These are phyloP conservation scores for Botrytis aclada DNA, from an alignment of 2,329 filamentous ascomycete genomes.

Conservation along the genomic window DNA sequence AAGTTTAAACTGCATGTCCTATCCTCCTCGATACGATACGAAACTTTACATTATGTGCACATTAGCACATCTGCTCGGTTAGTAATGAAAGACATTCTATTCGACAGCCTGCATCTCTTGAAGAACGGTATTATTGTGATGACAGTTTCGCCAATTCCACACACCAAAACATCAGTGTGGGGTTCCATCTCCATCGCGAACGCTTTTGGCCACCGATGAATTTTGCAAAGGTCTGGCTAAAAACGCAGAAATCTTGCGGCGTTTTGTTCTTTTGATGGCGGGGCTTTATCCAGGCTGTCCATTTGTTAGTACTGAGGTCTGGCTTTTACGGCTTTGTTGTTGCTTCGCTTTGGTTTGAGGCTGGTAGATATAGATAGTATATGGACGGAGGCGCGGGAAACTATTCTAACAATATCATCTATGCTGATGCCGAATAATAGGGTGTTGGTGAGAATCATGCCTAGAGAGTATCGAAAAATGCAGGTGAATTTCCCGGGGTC, in stretches of 20 bases:
- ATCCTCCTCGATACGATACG: conserved; percentile 42
- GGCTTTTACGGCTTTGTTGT: neutral
- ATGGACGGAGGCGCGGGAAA: neutral
- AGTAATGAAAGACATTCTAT: conserved; percentile 42
- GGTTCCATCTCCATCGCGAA: conserved; percentile 41
- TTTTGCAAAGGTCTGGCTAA: conserved; percentile 32
- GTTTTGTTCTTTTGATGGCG: conserved; percentile 40
- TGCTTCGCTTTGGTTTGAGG: conserved; percentile 3
- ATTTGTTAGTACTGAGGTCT: conserved; percentile 28
- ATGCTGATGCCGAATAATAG: neutral
- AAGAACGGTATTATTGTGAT: conserved; percentile 44
- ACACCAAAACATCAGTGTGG: conserved; percentile 42
- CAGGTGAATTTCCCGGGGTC: neutral
- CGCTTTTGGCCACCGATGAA: conserved; percentile 43
- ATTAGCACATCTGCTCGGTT: conserved; percentile 41
- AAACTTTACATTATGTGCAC: conserved; percentile 43
- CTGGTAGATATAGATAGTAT: neutral
- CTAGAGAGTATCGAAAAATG: neutral
- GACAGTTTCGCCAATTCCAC: conserved; percentile 42
- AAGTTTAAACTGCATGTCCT: neutral
- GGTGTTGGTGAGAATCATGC: neutral
- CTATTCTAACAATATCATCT: neutral
- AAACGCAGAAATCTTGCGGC: conserved; percentile 18
- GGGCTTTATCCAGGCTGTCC: conserved; percentile 40
- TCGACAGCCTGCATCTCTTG: conserved; percentile 44